Evolutionary conservation across 1,284 basidiomycete species (phyloP), one percentile per base, ranked within the genome.

Genomic region (Tilletia caries): DNA sequence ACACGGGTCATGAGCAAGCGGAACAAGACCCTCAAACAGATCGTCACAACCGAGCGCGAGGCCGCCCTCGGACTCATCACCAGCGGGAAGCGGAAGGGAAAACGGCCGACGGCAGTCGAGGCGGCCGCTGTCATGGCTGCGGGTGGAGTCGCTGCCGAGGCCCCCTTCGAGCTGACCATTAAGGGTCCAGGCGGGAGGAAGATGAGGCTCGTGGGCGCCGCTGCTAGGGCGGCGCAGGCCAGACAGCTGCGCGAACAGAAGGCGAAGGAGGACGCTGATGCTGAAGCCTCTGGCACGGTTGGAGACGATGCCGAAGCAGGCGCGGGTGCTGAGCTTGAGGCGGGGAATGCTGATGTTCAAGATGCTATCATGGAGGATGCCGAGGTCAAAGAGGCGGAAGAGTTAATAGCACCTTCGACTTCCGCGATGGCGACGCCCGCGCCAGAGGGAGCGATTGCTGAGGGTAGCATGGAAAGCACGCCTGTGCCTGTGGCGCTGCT

Each of bases 1-100:
- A 44, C 34, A n/a, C 25, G 33, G 62, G 62, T 37, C 23, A 50
- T 76, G 25, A 70, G 73, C 10, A 67, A 77, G 29, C 58, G 77
- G 5, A 79, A 79, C 71, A 79, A 79, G 71, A 74, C 76, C 15
- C 64, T 79, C 20, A 81, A 81, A 69, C 79, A 81, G 70, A 68
- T 81, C 58, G 48, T 81, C 44, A 76, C 75, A 64, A 67, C 66
- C 15, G 79, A 81, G 65, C 71, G 77, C 25, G 79, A 81, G 33
- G 74, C 75, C 18, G 75, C 72, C 15, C 70, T 78, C 71, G 58
- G 76, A 1, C 68, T 75, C 0, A 71, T 43, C 64, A 65, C 43
- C 3, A 46, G 64, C 41, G 64, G 64, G 37, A 46, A 43, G 41
- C 29, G 43, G 46, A 70, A 76, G 67, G 70, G 74, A 33, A 75